Conservation (phyloP, 2,329 filamentous ascomycete genomes). For the Colletotrichum agaves region DNA sequence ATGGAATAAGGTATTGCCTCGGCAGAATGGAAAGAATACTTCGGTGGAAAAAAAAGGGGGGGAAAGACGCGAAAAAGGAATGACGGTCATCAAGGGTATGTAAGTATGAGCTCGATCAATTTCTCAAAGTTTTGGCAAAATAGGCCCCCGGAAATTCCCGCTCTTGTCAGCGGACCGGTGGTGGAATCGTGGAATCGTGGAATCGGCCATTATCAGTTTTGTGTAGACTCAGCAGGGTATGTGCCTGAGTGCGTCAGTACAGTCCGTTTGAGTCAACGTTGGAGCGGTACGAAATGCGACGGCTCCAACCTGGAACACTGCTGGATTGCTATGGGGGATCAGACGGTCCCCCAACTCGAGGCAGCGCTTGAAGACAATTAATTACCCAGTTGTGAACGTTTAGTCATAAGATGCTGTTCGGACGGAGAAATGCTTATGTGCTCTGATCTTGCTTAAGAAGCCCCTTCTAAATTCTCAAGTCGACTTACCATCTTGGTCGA, state of each 20-base stretch:
- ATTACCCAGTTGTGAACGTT: neutral
- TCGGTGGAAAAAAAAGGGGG: neutral
- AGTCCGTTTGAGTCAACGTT: no score
- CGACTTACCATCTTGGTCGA: neutral
- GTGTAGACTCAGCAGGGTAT: no score
- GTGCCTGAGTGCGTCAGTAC: no score
- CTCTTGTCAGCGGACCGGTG: neutral
- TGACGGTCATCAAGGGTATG: neutral
- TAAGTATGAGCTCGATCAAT: neutral
- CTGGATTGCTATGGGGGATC: neutral
- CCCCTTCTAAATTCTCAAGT: neutral
- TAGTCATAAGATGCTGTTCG: constrained; percentile 14
- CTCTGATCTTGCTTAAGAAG: neutral
- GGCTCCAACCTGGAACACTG: neutral
- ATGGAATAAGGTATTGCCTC: constrained; percentile 13
- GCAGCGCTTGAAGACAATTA: constrained; percentile 16
- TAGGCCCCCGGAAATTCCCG: constrained; percentile 3
- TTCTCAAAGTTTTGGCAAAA: neutral
- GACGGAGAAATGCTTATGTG: constrained; percentile 2
- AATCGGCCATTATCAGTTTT: no score
- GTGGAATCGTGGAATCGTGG: no score
- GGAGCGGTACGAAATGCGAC: neutral
- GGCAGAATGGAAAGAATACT: constrained; percentile 8
- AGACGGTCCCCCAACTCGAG: neutral
- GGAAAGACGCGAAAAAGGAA: neutral